A percentile compares a stretch with the other conserved stretches of the same genome.
Evolutionary conservation across 1,284 basidiomycete species (phyloP).

Genomic region (Cerrena zonata): DNA sequence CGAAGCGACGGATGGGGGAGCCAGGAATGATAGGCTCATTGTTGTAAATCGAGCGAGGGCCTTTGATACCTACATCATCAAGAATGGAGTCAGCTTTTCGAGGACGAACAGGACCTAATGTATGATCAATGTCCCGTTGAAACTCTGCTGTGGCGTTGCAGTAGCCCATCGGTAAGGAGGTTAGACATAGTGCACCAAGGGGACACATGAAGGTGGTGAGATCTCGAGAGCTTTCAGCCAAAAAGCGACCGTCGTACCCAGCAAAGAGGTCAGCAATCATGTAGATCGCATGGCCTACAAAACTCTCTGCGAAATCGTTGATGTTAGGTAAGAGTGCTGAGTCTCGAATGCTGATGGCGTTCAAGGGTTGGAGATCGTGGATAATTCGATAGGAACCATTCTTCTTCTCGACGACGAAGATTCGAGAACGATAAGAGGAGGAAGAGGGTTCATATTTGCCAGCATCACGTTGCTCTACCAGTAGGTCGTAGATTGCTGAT

Average conservation of each 20-base stretch:
- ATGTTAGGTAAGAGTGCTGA: conserved; percentile 23
- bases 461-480: conserved; percentile 18
- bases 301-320: conserved; percentile 30
- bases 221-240: conserved; percentile 17
- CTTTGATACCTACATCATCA: conserved; percentile 27
- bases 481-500: conserved; percentile 16
- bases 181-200: conserved; percentile 16
- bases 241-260: conserved; percentile 8
- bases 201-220: conserved; percentile 24
- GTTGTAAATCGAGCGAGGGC: conserved; percentile 20
- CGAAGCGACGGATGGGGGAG: conserved; percentile 24
- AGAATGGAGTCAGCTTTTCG: conserved; percentile 21
- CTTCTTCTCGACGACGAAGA: conserved; percentile 32
- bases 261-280: conserved; percentile 7
- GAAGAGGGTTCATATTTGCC: conserved; percentile 28
- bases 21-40: conserved; percentile 20
- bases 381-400: conserved; percentile 24
- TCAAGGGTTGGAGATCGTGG: conserved; percentile 28
- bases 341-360: conserved; percentile 28
- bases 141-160: conserved; percentile 29
- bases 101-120: conserved; percentile 16
- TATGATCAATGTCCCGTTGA: conserved; percentile 18
- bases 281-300: conserved; percentile 18
- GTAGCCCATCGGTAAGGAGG: conserved; percentile 23
- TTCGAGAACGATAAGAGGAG: conserved; percentile 25